Evolutionary conservation across 352 stramenopile species (phyloP), one percentile per base, ranked within the genome.

Genomic region (Phytophthora sp.): DNA sequence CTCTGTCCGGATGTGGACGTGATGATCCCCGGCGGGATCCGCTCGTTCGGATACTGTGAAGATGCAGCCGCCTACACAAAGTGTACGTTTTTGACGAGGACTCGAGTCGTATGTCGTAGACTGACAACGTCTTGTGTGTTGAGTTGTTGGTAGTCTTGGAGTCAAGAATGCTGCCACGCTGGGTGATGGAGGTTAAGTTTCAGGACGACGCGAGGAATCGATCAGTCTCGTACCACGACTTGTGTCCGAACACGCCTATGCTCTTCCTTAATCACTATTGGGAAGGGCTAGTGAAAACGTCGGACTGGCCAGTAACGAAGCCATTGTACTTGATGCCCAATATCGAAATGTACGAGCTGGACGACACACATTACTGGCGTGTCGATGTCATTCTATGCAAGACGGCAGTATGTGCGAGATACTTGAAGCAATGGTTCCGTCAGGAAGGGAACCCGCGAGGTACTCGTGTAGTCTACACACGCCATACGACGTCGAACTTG

Each of bases 11-110:
- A 49, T 49, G 41, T 49, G 12, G 41, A 49, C 41, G 26, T 88
- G 77, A 30, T 86, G 66, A 53, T 87, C 7, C 76, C 82, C 3
- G 41, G 50, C 29, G 69, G 63, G 11, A 63, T 88, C 41, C 73
- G 81, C 20, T 67, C 49, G 18, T 72, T 82, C 51, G 80, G 80
- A 21, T 89, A 91, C 63, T 89, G 83, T 69, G 83, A 91, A 66
- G 83, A 91, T 54, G 70, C 71, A 1, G 69, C 71, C 15, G 79
- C 62, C 6, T 91, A 90, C 59, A 66, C 76, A 23, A 88, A 88
- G 56, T 86, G 78, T 86, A 62, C 49, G 73, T 80, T 16, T 60
- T 20, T 20, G 41, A 49, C n/a, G 7, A 31, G 33, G n/a, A n/a
- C n/a, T n/a, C n/a, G n/a, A n/a, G n/a, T n/a, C n/a, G n/a, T n/a